Evolutionary conservation across 78 protist species (phyloP), one percentile per base, ranked within the genome.

Genomic region (Pigoraptor vietnamica): DNA sequence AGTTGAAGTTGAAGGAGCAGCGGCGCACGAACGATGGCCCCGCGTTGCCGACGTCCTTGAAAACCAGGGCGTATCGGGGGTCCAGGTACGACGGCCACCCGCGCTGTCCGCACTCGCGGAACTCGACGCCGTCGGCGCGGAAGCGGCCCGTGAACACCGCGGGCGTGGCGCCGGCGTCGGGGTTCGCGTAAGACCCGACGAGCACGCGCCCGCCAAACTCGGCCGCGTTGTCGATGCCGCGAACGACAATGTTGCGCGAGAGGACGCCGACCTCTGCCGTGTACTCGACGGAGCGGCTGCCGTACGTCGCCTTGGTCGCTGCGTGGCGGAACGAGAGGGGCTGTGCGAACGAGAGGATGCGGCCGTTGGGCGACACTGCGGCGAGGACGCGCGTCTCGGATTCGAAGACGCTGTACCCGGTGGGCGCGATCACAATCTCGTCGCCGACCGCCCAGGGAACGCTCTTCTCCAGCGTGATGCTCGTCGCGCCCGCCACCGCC

Each of bases 371-470:
- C 0, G 39, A 24, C 89, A 92, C 89, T 0, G 83, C 40, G 1
- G 90, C 37, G 33, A 94, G 40, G n/a, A 33, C 38, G 9, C 29
- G 37, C 48, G n/a, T 84, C 56, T 94, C 95, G 39, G 36, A 21
- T 33, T 91, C 89, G 33, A 2, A 0, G 23, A 24, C 2, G 37
- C 37, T 38, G 82, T 37, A 92, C 87, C 55, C 89, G 81, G 93
- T 86, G 23, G 95, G 19, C 0, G 92, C 83, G 37, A 94, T 35
- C 39, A 91, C 92, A 35, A 94, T 91, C 87, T 67, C 81, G 88
- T 67, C 86, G 24, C 95, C 95, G n/a, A 39, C 84, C 39, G 37
- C 40, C 95, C 95, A 94, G 79, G 37, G 37, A 36, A 92, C 92
- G 23, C 89, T 25, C 35, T 37, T 89, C 9, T 32, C 1, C 90